Conservation (phyloP, 2,329 filamentous ascomycete species). For the Colletotrichum aenigma region DNA sequence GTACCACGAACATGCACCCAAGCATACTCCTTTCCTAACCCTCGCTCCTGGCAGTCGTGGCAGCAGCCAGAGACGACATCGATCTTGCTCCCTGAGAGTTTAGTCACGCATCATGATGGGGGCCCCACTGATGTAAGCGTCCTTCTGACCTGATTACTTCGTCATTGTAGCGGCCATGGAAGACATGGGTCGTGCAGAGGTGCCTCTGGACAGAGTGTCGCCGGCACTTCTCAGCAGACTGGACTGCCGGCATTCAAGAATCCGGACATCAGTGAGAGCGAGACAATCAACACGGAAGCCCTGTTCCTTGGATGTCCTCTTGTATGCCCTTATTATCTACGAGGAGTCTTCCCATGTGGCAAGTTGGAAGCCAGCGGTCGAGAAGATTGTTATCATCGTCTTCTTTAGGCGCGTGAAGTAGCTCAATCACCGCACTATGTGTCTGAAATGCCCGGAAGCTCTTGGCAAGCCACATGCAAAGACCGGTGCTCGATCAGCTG, state of each 20-base stretch:
- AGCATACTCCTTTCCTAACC: background rate
- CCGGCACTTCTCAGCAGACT: background rate
- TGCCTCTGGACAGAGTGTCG: background rate
- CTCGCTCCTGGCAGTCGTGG: background rate
- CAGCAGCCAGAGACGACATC: background rate
- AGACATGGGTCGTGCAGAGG: background rate
- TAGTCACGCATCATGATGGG: background rate
- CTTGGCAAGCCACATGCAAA: too few relatives aligned
- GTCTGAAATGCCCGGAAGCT: too few relatives aligned
- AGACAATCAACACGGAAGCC: background rate
- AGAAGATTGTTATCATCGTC: too few relatives aligned
- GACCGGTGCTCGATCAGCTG: rapidly evolving
- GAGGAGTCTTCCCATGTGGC: too few relatives aligned
- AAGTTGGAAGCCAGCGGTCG: too few relatives aligned
- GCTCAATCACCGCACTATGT: too few relatives aligned
- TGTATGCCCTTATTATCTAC: too few relatives aligned
- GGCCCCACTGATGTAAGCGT: background rate
- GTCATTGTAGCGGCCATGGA: rapidly evolving
- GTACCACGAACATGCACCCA: background rate
- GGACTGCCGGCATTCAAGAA: background rate
- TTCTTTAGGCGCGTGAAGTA: too few relatives aligned
- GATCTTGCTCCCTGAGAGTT: background rate
- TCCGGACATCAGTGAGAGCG: background rate
- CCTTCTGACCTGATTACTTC: background rate
- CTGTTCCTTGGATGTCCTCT: too few relatives aligned